These are phyloP conservation scores for Zopfia rhizophila DNA, from an alignment of 2,329 filamentous ascomycete species.

Conservation along the genomic window DNA sequence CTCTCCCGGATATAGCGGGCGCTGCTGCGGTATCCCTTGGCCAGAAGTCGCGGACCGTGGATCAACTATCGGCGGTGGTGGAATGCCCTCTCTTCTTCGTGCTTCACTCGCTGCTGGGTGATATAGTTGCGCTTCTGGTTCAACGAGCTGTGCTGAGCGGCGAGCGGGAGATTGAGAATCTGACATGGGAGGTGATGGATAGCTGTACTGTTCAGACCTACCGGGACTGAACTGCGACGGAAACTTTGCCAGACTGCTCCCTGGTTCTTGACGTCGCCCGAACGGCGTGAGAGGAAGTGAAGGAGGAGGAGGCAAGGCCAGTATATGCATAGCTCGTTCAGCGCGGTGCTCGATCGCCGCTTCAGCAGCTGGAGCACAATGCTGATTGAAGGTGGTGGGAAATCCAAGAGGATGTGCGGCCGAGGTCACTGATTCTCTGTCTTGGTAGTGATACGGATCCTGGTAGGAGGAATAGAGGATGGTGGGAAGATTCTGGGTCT, in stretches of 20 bases:
- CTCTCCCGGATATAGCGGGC: conserved; percentile 44
- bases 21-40: conserved; percentile 34
- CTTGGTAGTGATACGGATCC: conserved; percentile 29
- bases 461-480: conserved; percentile 30
- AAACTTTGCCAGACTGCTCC: conserved; percentile 46
- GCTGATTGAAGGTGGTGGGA: conserved; percentile 34
- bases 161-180: conserved; percentile 57
- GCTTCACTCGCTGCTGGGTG: conserved; percentile 32
- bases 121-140: conserved; percentile 43
- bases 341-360: conserved; percentile 48
- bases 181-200: conserved; percentile 64
- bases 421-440: conserved; percentile 26
- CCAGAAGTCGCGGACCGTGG: conserved; percentile 31
- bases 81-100: conserved; percentile 34
- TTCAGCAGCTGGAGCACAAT: conserved; percentile 46
- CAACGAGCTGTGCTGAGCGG: conserved; percentile 47
- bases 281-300: conserved; percentile 48
- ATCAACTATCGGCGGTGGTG: conserved; percentile 37
- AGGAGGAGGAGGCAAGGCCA: conserved; percentile 51
- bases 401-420: conserved; percentile 28
- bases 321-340: conserved; percentile 55
- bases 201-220: conserved; percentile 49
- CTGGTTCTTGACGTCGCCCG: conserved; percentile 50
- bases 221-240: conserved; percentile 47
- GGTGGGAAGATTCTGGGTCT: conserved; percentile 37